phyloP scores from a whole-genome alignment of 352 stramenopile species.

The Hyaloperonospora brassicae region DNA sequence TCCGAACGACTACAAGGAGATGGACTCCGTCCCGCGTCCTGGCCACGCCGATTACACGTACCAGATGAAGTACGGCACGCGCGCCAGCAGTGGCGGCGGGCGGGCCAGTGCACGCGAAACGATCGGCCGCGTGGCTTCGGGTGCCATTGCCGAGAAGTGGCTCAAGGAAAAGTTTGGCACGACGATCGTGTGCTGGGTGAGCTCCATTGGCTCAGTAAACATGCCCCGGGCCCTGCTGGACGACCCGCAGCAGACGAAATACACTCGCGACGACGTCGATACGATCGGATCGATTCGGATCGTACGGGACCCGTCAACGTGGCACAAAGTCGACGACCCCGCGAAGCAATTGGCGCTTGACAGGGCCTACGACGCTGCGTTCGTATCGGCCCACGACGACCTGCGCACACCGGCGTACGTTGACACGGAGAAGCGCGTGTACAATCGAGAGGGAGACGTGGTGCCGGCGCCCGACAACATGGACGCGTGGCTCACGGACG shows the following conservation, averaged over 20 bases:
- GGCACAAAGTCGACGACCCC: conserved; percentile 34
- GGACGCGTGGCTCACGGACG: conserved; percentile 63
- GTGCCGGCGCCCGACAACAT: conserved; percentile 50
- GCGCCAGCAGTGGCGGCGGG: conserved; percentile 93
- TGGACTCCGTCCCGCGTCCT: conserved; percentile 87
- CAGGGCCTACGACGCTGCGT: conserved; percentile 61
- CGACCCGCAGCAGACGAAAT: conserved; percentile 51
- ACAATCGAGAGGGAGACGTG: conserved; percentile 72
- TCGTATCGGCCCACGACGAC: conserved; percentile 54
- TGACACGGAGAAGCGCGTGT: conserved; percentile 88
- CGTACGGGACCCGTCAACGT: conserved; percentile 59
- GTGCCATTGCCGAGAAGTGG: conserved; percentile 95
- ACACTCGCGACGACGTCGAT: conserved; percentile 83
- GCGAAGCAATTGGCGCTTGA: conserved; percentile 55
- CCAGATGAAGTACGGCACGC: conserved; percentile 98
- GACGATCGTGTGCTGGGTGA: conserved; percentile 85
- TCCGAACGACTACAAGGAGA: conserved; percentile 95
- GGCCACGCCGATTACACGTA: conserved; percentile 98
- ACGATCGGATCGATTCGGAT: conserved; percentile 74
- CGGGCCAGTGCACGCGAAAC: conserved; percentile 95
- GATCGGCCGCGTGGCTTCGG: conserved; percentile 96
- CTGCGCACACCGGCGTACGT: conserved; percentile 82
- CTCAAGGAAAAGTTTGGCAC: conserved; percentile 89
- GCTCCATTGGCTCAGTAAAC: conserved; percentile 73
- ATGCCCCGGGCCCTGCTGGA: conserved; percentile 73